Evolutionary conservation across 345 rosid genomes (phyloP), one percentile per base, ranked within the genome.

Genomic region (Linum trigynum): DNA sequence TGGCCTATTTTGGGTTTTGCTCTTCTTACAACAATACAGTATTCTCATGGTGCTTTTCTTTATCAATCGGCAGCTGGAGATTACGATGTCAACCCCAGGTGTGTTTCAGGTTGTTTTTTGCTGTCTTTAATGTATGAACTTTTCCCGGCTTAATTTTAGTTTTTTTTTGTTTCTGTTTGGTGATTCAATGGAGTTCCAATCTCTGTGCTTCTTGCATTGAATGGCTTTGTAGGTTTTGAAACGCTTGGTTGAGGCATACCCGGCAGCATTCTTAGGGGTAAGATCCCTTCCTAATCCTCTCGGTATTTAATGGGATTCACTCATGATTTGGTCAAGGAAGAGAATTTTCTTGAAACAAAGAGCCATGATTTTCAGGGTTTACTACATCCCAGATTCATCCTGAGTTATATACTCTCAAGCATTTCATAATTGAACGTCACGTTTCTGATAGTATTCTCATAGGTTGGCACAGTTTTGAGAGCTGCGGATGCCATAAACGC

Each of bases 391-490:
- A 23, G 32, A 23, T 23, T 23, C 32, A 23, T 23, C 11, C 17
- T 38, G 41, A 16, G 1, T 40, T 0, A 32, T 2, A 7, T 14
- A 37, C 17, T 38, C 17, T 50, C 12, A 39, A 36, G 51, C 35
- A 7, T 16, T 66, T 40, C 35, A 23, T 23, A 23, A 23, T 23
- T 23, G 32, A 23, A 23, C 50, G 6, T 43, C 50, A 4, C 38
- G 63, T 55, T 63, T 40, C 36, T 41, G 62, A 4, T 55, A 59
- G 61, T 59, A 23, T 8, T 66, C 67, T 65, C 71, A 51, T 72
- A 79, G 85, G 84, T 85, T 67, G 85, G 90, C 9, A 85, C 85
- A 11, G 75, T 79, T 74, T 69, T 85, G 68, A 77, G 64, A 43
- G 72, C 59, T 14, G 64, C 69, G 62, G 87, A 85, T 72, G 85